Percentiles rank a stretch among this genome's conserved stretches.
Evolutionary conservation across 179 eudicot genomes (phyloP).

Genomic region (Beta corolliflora): DNA sequence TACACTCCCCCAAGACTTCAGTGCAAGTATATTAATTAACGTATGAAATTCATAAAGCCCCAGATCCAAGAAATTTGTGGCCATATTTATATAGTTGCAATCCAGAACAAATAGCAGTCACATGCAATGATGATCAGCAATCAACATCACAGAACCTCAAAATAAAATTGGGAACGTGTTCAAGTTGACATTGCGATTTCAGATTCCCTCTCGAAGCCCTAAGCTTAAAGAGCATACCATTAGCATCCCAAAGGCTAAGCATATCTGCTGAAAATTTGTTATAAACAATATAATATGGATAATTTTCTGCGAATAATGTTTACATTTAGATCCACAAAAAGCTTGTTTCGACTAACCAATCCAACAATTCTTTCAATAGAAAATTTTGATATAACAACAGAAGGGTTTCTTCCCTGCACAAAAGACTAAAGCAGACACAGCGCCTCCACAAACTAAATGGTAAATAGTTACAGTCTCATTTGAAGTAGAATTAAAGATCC

Average conservation of each 20-base stretch:
- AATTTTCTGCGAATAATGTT: too few relatives aligned
- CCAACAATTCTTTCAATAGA: too few relatives aligned
- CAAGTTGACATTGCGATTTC: background rate
- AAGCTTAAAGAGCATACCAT: background rate
- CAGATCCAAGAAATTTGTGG: background rate
- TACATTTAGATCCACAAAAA: too few relatives aligned
- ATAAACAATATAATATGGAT: too few relatives aligned
- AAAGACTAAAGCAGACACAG: too few relatives aligned
- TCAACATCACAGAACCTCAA: background rate
- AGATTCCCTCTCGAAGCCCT: background rate
- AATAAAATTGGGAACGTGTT: background rate
- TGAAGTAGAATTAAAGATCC: background rate
- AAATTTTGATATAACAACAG: background rate
- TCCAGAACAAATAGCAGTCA: background rate
- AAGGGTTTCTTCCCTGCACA: too few relatives aligned
- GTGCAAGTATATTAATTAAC: background rate
- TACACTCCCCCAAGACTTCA: background rate
- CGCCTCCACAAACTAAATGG: too few relatives aligned
- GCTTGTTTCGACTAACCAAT: too few relatives aligned
- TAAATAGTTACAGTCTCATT: background rate
- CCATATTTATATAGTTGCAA: background rate
- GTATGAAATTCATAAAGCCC: background rate
- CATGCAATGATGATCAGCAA: background rate
- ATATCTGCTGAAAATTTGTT: background rate
- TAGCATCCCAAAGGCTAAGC: background rate